Conservation (phyloP, 257 asterid species). For the Schizonepeta tenuifolia region DNA sequence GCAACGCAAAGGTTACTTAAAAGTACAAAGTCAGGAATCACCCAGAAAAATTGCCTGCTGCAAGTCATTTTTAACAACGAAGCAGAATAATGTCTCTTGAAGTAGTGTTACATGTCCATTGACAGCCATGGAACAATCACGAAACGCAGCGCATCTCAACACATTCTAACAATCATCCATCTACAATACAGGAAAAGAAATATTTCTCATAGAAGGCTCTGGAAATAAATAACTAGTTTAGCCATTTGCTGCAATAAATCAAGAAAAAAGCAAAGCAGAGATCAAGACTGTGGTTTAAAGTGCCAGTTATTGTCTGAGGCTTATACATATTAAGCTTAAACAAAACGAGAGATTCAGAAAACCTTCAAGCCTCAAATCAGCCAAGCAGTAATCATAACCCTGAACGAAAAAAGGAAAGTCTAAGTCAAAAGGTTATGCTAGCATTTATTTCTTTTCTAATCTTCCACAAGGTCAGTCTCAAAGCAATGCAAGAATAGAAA, state of each 20-base stretch:
- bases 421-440: conserved; percentile 45
- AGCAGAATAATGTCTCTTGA: conserved; percentile 31
- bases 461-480: conserved; percentile 7
- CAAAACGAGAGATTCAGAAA: conserved; percentile 37
- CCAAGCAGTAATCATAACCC: conserved; percentile 60
- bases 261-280: conserved; percentile 30
- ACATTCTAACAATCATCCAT: conserved; percentile 55
- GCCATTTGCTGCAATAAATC: conserved; percentile 20
- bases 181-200: conserved; percentile 42
- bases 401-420: conserved; percentile 44
- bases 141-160: conserved; percentile 53
- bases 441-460: conserved; percentile 22
- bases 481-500: conserved; percentile 12
- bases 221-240: conserved; percentile 26
- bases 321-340: conserved; percentile 28
- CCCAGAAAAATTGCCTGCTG: conserved; percentile 9
- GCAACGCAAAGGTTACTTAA: neutral
- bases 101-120: conserved; percentile 37
- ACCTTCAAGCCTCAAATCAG: conserved; percentile 51
- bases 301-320: conserved; percentile 22
- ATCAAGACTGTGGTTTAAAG: conserved; percentile 17
- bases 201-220: conserved; percentile 32
- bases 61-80: neutral
- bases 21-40: neutral
- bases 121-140: conserved; percentile 52